Base-by-base conservation (phyloP, 169 alveolate species). In the Plasmodium knowlesi region DNA sequence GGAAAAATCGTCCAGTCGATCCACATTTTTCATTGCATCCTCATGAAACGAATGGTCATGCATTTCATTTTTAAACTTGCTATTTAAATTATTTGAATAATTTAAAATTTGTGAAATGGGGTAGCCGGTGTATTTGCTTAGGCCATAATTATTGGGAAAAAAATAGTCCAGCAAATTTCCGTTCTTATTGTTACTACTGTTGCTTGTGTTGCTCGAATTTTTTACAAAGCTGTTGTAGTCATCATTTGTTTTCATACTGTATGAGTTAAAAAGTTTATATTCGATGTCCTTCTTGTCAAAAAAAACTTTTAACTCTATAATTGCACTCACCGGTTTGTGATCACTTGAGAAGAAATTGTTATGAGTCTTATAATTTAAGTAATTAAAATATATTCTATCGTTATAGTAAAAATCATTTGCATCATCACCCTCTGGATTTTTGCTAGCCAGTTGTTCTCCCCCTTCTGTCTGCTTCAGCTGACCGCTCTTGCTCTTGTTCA, bases 271-370 rank as follows among this genome's bases (percentile, higher is more conserved):
- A 32, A 78, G 81, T 76, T 86, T 86, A 86, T 86, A 86, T 53
- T 86, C 93, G 80, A 86, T 86, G 28, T 86, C 93, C 46, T 86
- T 89, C 41, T 89, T 89, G 72, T 89, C 94, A 53, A 89, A 89
- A 89, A 89, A 89, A 9, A 89, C 94, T 61, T 89, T 89, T 81
- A 89, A 67, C 61, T 95, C 92, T 19, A 96, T 90, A 43, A 96
- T 73, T 32, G 98, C 97, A 43, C 97, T 96, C 25, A 97, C 96
- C 5, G 98, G 98, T 71, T 95, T 95, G 83, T 97, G 98, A 73
- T 97, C 98, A 76, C 98, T 96, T 61, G 96, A 83, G 76, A 89
- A 76, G 70, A 95, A 95, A 71, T 88, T 92, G 46, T 95, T 96
- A 74, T 97, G 97, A 16, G 98, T 95, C 72, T 80, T 92, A 84